Evolutionary conservation across 345 rosid genomes (phyloP).

Genomic region (Gossypium sturtianum): DNA sequence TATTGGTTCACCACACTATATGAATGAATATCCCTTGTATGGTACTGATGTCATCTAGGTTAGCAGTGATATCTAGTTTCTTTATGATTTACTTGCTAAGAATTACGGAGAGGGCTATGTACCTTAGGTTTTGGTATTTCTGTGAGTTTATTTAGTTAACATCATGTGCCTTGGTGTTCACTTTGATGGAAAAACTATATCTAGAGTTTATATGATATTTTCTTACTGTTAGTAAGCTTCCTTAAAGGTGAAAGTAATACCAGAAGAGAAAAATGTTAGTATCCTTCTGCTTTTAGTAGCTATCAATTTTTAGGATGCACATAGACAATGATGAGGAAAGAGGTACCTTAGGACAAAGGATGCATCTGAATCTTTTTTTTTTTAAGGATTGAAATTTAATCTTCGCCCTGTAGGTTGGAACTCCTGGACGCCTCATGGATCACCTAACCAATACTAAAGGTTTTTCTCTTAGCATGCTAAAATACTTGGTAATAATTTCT

Average conservation of each 20-base stretch:
- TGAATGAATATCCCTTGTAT: not conserved
- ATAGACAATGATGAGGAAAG: not conserved
- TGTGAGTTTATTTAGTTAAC: not conserved
- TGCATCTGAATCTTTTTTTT: not conserved
- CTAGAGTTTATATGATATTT: not conserved
- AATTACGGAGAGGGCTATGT: not conserved
- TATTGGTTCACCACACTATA: not conserved
- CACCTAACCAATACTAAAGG: conserved; percentile 87
- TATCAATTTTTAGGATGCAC: not conserved
- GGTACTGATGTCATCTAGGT: not conserved
- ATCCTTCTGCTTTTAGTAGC: not conserved
- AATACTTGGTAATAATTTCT: conserved; percentile 59
- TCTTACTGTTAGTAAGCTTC: not conserved
- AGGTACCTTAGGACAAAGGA: not conserved
- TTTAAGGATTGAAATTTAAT: not conserved
- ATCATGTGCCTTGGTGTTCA: not conserved
- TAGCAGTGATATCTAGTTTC: not conserved
- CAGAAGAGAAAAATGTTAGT: not conserved
- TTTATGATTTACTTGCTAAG: not conserved
- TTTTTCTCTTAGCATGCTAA: conserved; percentile 67
- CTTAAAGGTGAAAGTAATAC: not conserved
- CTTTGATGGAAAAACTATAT: not conserved
- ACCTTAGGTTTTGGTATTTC: not conserved
- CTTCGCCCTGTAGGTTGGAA: conserved; percentile 53
- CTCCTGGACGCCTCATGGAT: conserved; percentile 92